phyloP scores from a whole-genome alignment of 345 rosid genomes.

The Combretum micranthum region DNA sequence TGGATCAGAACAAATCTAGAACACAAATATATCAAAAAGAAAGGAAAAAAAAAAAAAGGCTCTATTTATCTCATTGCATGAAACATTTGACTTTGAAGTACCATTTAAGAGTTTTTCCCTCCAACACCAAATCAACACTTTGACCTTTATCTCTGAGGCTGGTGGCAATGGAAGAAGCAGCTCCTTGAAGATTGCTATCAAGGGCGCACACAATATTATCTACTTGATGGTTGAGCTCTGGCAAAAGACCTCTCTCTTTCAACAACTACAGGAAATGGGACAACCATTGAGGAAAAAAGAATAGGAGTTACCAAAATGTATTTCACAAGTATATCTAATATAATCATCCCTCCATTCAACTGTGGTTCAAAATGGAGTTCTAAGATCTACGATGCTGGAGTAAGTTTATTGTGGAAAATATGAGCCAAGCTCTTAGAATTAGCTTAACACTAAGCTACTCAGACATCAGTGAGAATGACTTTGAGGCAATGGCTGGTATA shows the following conservation, averaged over 20 bases:
- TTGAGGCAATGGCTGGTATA: no score
- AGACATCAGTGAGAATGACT: no score
- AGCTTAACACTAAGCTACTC: no score
- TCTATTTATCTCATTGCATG: neutral
- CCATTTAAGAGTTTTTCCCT: conserved; percentile 85
- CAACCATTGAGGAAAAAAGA: neutral
- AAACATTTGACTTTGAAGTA: conserved; percentile 12
- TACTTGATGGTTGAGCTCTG: conserved; percentile 53
- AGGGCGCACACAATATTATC: conserved; percentile 82
- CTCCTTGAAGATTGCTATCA: conserved; percentile 69
- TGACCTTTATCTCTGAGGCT: conserved; percentile 69
- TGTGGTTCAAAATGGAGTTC: no score
- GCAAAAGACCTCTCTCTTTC: conserved; percentile 75
- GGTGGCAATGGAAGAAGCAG: conserved; percentile 74
- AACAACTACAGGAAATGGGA: conserved; percentile 43
- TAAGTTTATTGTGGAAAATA: no score
- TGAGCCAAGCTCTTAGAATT: no score
- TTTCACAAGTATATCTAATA: no score
- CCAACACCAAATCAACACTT: conserved; percentile 79
- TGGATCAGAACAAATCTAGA: neutral
- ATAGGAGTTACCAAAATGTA: no score
- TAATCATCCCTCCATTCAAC: no score
- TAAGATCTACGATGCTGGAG: no score
- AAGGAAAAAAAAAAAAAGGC: neutral
- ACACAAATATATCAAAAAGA: neutral